phyloP scores from a whole-genome alignment of 352 stramenopile genomes.

The Lagenidium sp. region DNA sequence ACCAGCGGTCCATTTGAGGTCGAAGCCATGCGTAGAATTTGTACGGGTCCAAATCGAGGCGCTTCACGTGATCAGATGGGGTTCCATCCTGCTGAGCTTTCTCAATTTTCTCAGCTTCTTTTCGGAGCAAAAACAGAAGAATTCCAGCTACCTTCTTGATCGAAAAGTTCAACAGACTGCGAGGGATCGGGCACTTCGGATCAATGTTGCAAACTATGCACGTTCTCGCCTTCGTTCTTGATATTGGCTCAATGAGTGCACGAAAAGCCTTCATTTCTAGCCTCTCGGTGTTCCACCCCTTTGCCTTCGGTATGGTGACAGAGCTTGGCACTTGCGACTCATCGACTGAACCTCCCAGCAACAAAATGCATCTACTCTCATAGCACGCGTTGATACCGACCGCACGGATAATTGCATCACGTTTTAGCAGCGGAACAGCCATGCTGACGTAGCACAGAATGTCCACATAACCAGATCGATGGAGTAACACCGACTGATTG shows the following conservation, averaged over 20 bases:
- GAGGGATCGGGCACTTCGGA: conserved; percentile 64
- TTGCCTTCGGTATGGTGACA: conserved; percentile 36
- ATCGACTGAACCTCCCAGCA: conserved; percentile 51
- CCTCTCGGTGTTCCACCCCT: conserved; percentile 63
- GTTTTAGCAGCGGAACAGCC: conserved; percentile 59
- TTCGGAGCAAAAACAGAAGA: conserved; percentile 62
- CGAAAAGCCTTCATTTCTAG: conserved; percentile 69
- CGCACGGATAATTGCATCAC: conserved; percentile 54
- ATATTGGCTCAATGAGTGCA: conserved; percentile 65
- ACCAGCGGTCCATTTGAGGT: conserved; percentile 58
- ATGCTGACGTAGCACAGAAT: conserved; percentile 61
- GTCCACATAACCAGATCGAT: conserved; percentile 41
- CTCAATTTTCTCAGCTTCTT: conserved; percentile 73
- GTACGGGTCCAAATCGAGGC: conserved; percentile 59
- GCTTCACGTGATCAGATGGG: conserved; percentile 42
- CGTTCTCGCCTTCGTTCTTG: conserved; percentile 46
- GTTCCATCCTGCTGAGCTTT: conserved; percentile 33
- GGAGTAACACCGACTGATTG: conserved; percentile 49
- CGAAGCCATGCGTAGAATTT: conserved; percentile 69
- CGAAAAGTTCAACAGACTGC: conserved; percentile 64
- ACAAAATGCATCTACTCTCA: conserved; percentile 56
- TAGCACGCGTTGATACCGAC: conserved; percentile 79
- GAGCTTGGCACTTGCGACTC: conserved; percentile 11
- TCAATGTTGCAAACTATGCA: conserved; percentile 79
- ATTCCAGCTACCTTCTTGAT: conserved; percentile 81